These are phyloP conservation scores for Raphanus raphanistrum DNA, from an alignment of 345 rosid genomes.

Conservation along the genomic window DNA sequence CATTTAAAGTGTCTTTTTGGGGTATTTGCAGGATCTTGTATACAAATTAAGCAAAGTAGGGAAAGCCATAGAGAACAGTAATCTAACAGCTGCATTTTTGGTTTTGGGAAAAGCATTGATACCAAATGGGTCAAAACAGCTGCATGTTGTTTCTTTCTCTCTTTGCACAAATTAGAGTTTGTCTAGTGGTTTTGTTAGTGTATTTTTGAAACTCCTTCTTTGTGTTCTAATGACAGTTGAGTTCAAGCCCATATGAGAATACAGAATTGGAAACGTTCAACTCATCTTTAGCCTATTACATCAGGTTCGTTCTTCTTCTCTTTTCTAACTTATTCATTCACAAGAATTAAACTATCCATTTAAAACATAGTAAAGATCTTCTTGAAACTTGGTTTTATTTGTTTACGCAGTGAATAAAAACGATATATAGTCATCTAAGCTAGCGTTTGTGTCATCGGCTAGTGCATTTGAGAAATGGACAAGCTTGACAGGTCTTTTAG, in stretches of 20 bases:
- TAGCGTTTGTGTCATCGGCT: conserved; percentile 74
- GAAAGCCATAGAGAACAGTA: conserved; percentile 82
- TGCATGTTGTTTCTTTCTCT: conserved; percentile 10
- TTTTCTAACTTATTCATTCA: conserved; percentile 1
- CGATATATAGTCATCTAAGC: conserved; percentile 74
- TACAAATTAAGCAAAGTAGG: conserved; percentile 89
- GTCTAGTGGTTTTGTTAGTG: not conserved
- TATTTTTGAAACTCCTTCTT: conserved; percentile 18
- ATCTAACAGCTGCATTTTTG: conserved; percentile 60
- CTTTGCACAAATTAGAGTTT: not conserved
- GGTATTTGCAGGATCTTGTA: conserved; percentile 86
- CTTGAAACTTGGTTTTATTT: conserved; percentile 10
- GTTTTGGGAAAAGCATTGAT: conserved; percentile 71
- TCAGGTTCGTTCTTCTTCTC: conserved; percentile 56
- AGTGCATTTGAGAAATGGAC: conserved; percentile 85
- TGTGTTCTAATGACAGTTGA: conserved; percentile 50
- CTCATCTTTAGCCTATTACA: conserved; percentile 74
- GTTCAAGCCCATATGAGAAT: conserved; percentile 68
- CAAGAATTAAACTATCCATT: not conserved
- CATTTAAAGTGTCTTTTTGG: conserved; percentile 41
- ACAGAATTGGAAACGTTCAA: conserved; percentile 67
- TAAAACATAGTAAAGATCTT: not conserved
- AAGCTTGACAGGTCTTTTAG: conserved; percentile 62
- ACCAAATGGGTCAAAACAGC: conserved; percentile 76
- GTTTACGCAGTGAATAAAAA: conserved; percentile 55